These are phyloP conservation scores for Suillus cothurnatus DNA, from an alignment of 768 basidiomycete genomes.

Conservation along the genomic window DNA sequence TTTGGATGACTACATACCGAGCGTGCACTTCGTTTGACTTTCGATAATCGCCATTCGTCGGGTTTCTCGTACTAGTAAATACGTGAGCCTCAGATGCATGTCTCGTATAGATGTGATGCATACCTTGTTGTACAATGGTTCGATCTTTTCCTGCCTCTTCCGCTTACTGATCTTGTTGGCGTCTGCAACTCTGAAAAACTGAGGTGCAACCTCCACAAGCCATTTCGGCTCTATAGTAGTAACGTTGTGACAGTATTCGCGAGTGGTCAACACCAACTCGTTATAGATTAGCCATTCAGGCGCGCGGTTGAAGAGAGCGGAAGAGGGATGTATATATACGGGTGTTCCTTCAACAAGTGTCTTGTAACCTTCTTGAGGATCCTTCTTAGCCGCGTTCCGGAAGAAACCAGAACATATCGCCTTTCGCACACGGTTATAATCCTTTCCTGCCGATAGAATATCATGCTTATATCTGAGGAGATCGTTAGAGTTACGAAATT, in stretches of 20 bases:
- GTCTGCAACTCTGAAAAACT: conserved; percentile 98
- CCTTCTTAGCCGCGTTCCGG: conserved; percentile 98
- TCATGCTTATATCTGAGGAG: conserved; percentile 89
- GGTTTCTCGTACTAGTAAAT: conserved; percentile 73
- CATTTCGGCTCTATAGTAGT: conserved; percentile 97
- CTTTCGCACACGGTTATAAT: conserved; percentile 90
- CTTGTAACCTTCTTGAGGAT: conserved; percentile 97
- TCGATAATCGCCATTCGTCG: conserved; percentile 93
- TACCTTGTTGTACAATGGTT: conserved; percentile 89
- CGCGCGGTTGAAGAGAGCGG: conserved; percentile 93
- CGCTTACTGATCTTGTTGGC: conserved; percentile 97
- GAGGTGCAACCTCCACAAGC: conserved; percentile 97
- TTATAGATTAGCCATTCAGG: conserved; percentile 98
- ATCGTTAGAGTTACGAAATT: conserved; percentile 10
- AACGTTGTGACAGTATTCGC: conserved; percentile 91
- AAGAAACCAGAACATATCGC: conserved; percentile 99
- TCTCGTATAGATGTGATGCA: conserved; percentile 8
- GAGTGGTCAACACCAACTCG: conserved; percentile 94
- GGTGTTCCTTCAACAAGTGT: conserved; percentile 98
- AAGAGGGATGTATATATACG: conserved; percentile 97
- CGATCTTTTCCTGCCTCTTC: conserved; percentile 96
- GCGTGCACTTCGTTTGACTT: conserved; percentile 87
- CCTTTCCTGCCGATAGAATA: conserved; percentile 87
- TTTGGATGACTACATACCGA: conserved; percentile 50
- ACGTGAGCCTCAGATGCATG: conserved; percentile 5